Evolutionary conservation across 768 basidiomycete species (phyloP), one percentile per base, ranked within the genome.

Genomic region (Neoboletus magnificus): DNA sequence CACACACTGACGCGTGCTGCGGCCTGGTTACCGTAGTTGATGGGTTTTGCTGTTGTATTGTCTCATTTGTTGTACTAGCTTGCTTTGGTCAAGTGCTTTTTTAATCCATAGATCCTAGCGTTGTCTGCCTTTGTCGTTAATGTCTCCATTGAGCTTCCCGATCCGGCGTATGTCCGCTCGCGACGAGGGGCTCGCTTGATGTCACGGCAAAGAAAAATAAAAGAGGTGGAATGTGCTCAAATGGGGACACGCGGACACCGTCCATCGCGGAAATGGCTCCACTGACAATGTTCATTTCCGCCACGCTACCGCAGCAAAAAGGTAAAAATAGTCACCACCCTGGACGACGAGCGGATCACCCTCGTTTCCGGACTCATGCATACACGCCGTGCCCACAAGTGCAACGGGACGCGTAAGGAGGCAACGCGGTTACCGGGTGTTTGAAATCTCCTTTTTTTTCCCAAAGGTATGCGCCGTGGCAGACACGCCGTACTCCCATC

Each of bases 1-100:
- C 65, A 69, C 71, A 56, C 55, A 39, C 56, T 39, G 33, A 52
- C 18, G 57, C 29, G 64, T 67, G 62, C 67, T 71, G 68, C 56
- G 55, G 20, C 23, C 30, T 63, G 52, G 59, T 54, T 54, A 55
- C 56, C 57, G 57, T 71, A 66, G 67, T 71, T 55, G 70, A 73
- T 71, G 67, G 63, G 66, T 46, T 37, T 44, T 44, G 47, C 20
- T 6, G 36, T 52, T 52, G 50, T 60, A 52, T 61, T 47, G 32
- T 56, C 41, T 45, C 43, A 5, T 18, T 9, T 49, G 49, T 55
- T 57, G 54, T 60, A 47, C 42, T 35, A 53, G 60, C 71, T 65
- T 74, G 74, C 73, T 72, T 57, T 67, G 65, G 72, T 60, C 75
- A 69, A 71, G 63, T 55, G 66, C 66, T 60, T 63, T 62, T 48